These are phyloP conservation scores for Allium cepa DNA, from an alignment of 106 monocot genomes.

Conservation along the genomic window DNA sequence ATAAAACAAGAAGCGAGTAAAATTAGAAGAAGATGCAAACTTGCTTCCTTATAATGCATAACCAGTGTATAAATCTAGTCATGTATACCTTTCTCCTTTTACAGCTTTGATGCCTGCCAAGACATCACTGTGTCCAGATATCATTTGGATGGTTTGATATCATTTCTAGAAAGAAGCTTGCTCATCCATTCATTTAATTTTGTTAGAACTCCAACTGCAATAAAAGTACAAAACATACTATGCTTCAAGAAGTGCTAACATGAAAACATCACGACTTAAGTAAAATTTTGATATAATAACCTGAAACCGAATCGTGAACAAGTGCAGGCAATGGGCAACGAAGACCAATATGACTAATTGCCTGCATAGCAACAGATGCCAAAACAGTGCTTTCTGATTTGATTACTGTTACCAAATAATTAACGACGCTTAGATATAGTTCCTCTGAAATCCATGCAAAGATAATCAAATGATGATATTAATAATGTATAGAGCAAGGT, in stretches of 20 bases:
- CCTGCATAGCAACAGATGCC: constrained; percentile 76
- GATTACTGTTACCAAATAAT: constrained; percentile 46
- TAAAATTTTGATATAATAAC: constrained; percentile 15
- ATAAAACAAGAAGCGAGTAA: too few relatives aligned
- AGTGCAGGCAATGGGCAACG: constrained; percentile 51
- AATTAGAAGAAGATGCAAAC: too few relatives aligned
- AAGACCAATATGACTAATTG: constrained; percentile 91
- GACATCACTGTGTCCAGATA: too few relatives aligned
- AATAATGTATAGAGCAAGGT: not conserved
- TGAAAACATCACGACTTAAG: too few relatives aligned
- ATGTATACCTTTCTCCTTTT: too few relatives aligned
- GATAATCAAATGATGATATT: not conserved
- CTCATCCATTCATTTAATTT: constrained; percentile 47
- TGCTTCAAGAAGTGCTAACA: too few relatives aligned
- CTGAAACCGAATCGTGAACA: constrained; percentile 37
- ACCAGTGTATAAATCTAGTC: too few relatives aligned
- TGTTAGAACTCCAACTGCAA: constrained; percentile 51
- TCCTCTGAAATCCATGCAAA: constrained; percentile 46
- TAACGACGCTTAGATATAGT: constrained; percentile 28
- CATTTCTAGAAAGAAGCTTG: constrained; percentile 63
- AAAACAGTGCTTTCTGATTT: constrained; percentile 61
- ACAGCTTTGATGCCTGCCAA: too few relatives aligned
- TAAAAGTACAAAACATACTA: not conserved
- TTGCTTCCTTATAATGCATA: too few relatives aligned
- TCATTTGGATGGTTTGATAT: constrained; percentile 79